Conservation (phyloP, 257 asterid species). For the Penstemon eatonii region DNA sequence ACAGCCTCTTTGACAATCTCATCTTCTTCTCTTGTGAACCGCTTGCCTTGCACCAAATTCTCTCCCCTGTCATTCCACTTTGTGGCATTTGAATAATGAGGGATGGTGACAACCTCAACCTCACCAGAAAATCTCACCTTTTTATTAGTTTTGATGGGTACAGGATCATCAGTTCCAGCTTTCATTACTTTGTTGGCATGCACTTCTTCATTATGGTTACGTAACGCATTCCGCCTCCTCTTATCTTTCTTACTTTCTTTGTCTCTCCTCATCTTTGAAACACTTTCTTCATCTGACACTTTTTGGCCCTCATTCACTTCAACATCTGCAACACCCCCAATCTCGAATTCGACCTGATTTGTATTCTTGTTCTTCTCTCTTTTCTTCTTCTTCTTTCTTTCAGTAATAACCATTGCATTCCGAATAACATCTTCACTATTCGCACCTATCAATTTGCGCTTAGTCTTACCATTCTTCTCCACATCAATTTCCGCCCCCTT, state of each 20-base stretch:
- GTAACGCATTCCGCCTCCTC: conserved; percentile 23
- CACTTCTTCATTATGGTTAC: conserved; percentile 20
- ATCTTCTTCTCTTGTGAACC: conserved; percentile 53
- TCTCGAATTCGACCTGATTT: background rate
- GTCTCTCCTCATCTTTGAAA: conserved; percentile 10
- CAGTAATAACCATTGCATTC: conserved; percentile 18
- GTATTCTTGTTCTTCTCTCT: background rate
- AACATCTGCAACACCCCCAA: conserved; percentile 9
- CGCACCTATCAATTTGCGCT: conserved; percentile 16
- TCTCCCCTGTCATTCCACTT: conserved; percentile 21
- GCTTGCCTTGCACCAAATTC: conserved; percentile 43
- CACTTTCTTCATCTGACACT: conserved; percentile 17
- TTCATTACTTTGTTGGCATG: conserved; percentile 22
- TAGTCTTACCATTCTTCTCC: conserved; percentile 14
- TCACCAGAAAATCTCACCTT: conserved; percentile 50
- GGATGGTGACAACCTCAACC: conserved; percentile 37
- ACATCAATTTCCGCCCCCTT: conserved; percentile 19
- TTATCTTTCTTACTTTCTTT: conserved; percentile 21
- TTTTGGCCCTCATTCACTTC: conserved; percentile 5
- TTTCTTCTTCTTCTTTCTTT: conserved; percentile 26
- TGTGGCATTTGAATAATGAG: conserved; percentile 21
- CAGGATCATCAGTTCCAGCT: conserved; percentile 17
- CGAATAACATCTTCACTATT: conserved; percentile 15
- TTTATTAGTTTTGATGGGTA: conserved; percentile 41
- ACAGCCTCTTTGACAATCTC: conserved; percentile 46